Percentiles rank a stretch among this genome's conserved stretches.
These are phyloP conservation scores for Orbilia brochopaga DNA, from an alignment of 2,329 filamentous ascomycete species.

Conservation along the genomic window DNA sequence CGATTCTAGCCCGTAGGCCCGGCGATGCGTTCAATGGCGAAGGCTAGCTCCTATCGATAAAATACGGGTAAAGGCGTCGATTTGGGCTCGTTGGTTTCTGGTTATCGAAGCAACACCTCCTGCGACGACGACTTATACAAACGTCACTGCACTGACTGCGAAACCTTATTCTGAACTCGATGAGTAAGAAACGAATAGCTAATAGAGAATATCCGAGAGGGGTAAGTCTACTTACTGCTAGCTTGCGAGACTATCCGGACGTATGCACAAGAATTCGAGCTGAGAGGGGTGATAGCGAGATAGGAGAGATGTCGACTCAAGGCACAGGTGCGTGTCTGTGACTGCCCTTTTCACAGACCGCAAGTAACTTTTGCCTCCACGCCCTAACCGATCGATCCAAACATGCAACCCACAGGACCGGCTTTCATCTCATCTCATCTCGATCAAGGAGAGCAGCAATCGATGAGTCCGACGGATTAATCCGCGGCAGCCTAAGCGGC, in stretches of 20 bases:
- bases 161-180: background rate
- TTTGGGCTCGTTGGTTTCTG: too few relatives aligned
- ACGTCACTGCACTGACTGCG: background rate
- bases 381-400: constrained; percentile 26
- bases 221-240: too few relatives aligned
- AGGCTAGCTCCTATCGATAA: too few relatives aligned
- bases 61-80: too few relatives aligned
- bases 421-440: constrained; percentile 4
- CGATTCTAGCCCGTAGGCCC: too few relatives aligned
- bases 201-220: background rate
- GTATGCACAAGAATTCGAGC: too few relatives aligned
- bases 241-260: too few relatives aligned
- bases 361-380: constrained; percentile 15
- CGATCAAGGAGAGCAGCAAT: background rate
- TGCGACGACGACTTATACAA: background rate
- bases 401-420: background rate
- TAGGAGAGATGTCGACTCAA: background rate
- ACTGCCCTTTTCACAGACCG: constrained; percentile 46
- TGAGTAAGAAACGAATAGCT: background rate
- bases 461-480: background rate
- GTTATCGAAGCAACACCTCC: background rate
- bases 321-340: constrained; percentile 19
- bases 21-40: too few relatives aligned
- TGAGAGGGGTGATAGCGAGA: background rate
- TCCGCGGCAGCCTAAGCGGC: background rate